Evolutionary conservation across 2,329 filamentous ascomycete species (phyloP), one percentile per base, ranked within the genome.

Genomic region (Talaromyces sp.): DNA sequence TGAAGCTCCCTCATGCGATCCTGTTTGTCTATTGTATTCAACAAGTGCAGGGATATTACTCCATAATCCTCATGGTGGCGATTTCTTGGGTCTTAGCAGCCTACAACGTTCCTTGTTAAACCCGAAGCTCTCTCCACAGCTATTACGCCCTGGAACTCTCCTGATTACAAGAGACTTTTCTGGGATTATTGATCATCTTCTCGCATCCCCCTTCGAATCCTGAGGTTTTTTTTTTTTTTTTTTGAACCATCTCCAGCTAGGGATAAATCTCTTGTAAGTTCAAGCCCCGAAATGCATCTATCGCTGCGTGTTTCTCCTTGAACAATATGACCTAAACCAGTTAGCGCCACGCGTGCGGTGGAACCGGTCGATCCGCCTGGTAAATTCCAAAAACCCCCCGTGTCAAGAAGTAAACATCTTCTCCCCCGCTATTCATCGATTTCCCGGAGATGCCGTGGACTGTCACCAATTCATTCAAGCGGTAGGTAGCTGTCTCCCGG

Each of bases 401-500:
- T 52, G 43, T 48, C 44, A 42, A 37, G 56, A 50, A 56, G 54
- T 37, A 55, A 58, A 58, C 53, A 56, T 43, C 37, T 49, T 42
- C 43, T 36, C 33, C 49, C 53, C 29, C 36, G 17, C 44, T 41
- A 51, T 17, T 37, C 36, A 47, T 41, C 48, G 22, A 51, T 32
- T 47, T 41, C 47, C 56, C 68, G 66, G 73, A 74, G 66, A 76
- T 74, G 74, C 76, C 76, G 62, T 79, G 76, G 70, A 78, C 76
- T 62, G 75, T 79, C 63, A 78, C 76, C 61, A 79, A 79, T 68
- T 78, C 75, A 60, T 77, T 77, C 62, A 78, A 77, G 70, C 74
- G 76, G 76, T 77, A 72, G 27, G 61, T 54, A 22, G 22, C 17
- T 42, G 41, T 22, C 47, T 16, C 19, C 4, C 41, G 47, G 48